Base-by-base conservation (phyloP, 768 basidiomycete species). In the Tulasnella sp. region DNA sequence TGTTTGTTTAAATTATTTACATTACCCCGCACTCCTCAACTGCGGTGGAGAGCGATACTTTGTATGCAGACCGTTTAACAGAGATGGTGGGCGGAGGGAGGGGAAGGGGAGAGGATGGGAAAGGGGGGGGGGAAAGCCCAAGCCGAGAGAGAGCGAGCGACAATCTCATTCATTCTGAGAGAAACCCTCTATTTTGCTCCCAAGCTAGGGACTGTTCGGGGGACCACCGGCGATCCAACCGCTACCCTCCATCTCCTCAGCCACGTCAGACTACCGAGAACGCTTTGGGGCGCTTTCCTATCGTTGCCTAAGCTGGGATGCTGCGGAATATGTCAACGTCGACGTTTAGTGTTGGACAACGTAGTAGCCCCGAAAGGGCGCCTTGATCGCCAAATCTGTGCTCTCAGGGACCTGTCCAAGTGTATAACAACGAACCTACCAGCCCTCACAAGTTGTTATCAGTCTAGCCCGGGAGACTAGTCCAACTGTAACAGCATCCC, bases 131-230 rank as follows among this genome's bases (percentile, higher is more conserved):
- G 64, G 64, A 69, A 69, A 37, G 50, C 50, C n/a, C n/a, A n/a
- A n/a, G n/a, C n/a, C n/a, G n/a, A 54, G n/a, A 69, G 64, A 69
- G 64, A 69, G 64, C 64, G 64, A 69, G 34, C 34, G 64, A 69
- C 31, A 69, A 69, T 69, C 64, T 31, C 31, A 31, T 69, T 69
- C 64, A 37, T 69, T 69, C 64, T 69, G 64, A 37, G 64, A 69
- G 64, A 31, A 69, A n/a, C 34, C 64, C 64, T 69, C 34, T 69
- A 69, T n/a, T 69, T 69, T 69, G n/a, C 64, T 69, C 64, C 64
- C 64, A 69, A 31, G 64, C 64, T 69, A 28, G 2, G 8, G 58
- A 60, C 58, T 24, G 28, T 60, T 31, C 64, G 34, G 34, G 64
- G 64, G 64, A 31, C 64, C 64, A 69, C 64, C 64, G 64, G 64